Base-by-base conservation (phyloP, 169 alveolate species). In the Plasmodium cynomolgi region DNA sequence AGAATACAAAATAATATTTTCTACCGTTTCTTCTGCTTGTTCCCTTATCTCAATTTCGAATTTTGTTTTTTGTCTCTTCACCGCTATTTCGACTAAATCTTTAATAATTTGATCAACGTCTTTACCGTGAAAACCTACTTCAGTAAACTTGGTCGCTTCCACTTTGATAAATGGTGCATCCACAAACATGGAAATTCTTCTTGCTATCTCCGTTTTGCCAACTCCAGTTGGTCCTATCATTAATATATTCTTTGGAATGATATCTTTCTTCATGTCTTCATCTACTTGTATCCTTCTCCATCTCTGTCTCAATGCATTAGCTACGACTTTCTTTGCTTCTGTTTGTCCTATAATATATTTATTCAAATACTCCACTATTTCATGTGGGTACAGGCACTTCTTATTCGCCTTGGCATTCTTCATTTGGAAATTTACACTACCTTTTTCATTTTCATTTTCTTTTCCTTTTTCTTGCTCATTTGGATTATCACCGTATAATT, bases 91-190 rank as follows among this genome's bases (percentile, higher is more conserved):
- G 15, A 90, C 96, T 15, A 93, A 90, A 83, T 96, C 98, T 75
- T 95, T 95, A 41, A 98, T 95, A 8, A 98, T 98, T 37, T 95
- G 96, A 62, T 98, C 98, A 17, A 97, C 98, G 82, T 98, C 99
- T 34, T 97, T 85, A 0, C 99, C 99, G 91, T 98, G 99, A 83
- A 97, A 98, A 0, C 99, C 99, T 7, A 97, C 99, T 85, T 98
- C 99, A 2, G 99, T 98, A 95, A 97, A 98, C 54, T 97, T 98
- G 2, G 99, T 98, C 31, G 99, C 99, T 84, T 98, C 99, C 11
- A 96, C 99, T 93, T 97, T 96, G 29, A 97, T 84, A 94, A 98
- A 98, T 0, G 99, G 99, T 9, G 98, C 98, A 71, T 97, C 97
- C 7, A 96, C 95, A 31, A 96, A 95, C 94, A 95, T 93, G 1